Evolutionary conservation across 1,139 yeast species (phyloP), one percentile per base, ranked within the genome.

Genomic region (Blastobotrys buckinghamii): DNA sequence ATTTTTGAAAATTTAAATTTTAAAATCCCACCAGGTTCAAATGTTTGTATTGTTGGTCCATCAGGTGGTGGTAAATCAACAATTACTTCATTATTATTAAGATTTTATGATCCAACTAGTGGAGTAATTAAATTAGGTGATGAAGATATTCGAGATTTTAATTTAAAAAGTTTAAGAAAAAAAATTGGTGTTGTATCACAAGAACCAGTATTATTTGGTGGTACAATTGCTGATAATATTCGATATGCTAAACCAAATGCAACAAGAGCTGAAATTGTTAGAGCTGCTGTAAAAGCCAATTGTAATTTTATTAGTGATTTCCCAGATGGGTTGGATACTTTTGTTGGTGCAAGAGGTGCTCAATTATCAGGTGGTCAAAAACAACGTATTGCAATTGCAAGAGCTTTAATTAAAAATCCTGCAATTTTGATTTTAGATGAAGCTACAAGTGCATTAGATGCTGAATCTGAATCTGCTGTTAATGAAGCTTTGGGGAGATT

Each of bases 61-160:
- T 85, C 96, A 2, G 97, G 98, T 16, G 81, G 94, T 54, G 98
- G 97, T 30, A 92, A 92, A 66, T 87, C 96, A 1, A 90, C 97
- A 0, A 82, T 92, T 35, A 81, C 95, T 1, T 86, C 92, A 29
- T 69, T 92, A 49, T 65, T 92, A 49, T 68, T 89, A 51, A 71
- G 96, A 47, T 88, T 86, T 64, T 92, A 92, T 63, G 89, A 87
- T 59, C 95, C 96, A 3, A 61, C 70, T 0, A 59, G 67, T 0
- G 97, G 97, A 7, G 59, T 67, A 35, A 81, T 90, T 41, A 61
- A 74, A 17, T 75, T 90, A 34, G 94, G 89, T 59, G 83, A 81
- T 16, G 79, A 82, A 55, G 78, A 85, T 56, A 79, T 92, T 43
- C 70, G 77, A 8, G 75, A 78, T 27, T 73, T 84, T 54, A 87